Base-by-base conservation (phyloP, 306 rosid genomes). In the Dalbergia cochinchinensis region DNA sequence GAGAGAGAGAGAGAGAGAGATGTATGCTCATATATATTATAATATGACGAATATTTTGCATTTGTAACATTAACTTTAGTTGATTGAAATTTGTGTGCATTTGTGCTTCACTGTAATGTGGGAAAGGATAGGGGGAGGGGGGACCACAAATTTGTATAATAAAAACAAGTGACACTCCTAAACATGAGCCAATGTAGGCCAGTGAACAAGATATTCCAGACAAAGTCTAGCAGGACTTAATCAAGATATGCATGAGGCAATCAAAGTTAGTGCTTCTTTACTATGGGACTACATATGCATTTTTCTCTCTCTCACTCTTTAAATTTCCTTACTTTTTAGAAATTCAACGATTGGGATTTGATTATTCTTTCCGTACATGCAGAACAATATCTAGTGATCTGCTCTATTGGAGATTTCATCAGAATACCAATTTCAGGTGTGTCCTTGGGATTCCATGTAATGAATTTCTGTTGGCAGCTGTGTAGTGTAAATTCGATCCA, bases 191-290 rank as follows among this genome's bases (percentile, higher is more conserved):
- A 82, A 64, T 41, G 96, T 82, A 88, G 92, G 97, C 77, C 92
- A 88, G 68, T 70, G 91, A 88, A 80, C 90, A 93, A 83, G 92
- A 93, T 89, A 93, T 93, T 89, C 94, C 96, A 91, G 94, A 91
- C 92, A 85, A 82, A 63, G 90, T 85, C 86, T 86, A 74, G 84
- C 80, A 78, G 80, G 82, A 76, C 83, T 66, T 73, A 60, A 85
- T 77, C 82, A 67, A 87, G 81, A 88, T 79, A 79, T 82, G 88
- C 85, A 88, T 85, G 58, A 83, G 86, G 86, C 76, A 77, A 78
- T 80, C 75, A 87, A 89, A 85, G 72, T 73, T 85, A 77, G 85
- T 88, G 87, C 88, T 79, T 78, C 80, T 64, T 81, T 80, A 70
- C 62, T 34, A 77, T 58, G 80, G 59, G 76, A 47, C 59, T 81